Conservation (phyloP, 768 basidiomycete species). For the Naganishia vishniacii region DNA sequence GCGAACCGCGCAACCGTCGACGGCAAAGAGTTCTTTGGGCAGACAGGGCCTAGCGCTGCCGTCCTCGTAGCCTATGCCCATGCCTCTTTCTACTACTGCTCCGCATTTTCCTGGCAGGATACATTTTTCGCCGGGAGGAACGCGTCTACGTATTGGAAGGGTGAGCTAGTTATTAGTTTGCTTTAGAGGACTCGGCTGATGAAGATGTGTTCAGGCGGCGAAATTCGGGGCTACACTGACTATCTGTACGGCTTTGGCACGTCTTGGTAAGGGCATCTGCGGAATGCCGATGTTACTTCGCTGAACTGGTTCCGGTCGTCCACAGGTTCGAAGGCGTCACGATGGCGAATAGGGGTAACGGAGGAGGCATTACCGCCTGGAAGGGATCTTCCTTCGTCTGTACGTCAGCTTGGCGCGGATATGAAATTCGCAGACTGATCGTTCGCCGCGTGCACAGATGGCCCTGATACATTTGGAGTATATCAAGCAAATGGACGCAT, state of each 20-base stretch:
- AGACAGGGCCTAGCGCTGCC: conserved; percentile 59
- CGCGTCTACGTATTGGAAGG: background rate
- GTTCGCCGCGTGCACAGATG: background rate
- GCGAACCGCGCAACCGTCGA: conserved; percentile 55
- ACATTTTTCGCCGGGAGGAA: conserved; percentile 61
- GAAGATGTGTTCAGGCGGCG: conserved; percentile 59
- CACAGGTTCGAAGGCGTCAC: conserved; percentile 62
- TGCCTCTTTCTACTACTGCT: conserved; percentile 63
- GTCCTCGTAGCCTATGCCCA: conserved; percentile 62
- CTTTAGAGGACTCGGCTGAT: conserved; percentile 37
- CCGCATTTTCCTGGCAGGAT: conserved; percentile 61
- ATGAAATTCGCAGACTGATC: background rate
- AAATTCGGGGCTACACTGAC: conserved; percentile 62
- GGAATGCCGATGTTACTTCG: no score
- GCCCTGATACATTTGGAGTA: conserved; percentile 24
- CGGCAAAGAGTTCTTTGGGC: conserved; percentile 25
- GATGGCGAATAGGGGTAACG: conserved; percentile 61
- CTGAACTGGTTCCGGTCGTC: no score
- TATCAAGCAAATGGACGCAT: conserved; percentile 53
- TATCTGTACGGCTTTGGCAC: conserved; percentile 52
- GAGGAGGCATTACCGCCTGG: conserved; percentile 65
- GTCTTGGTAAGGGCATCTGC: background rate
- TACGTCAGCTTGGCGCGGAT: background rate
- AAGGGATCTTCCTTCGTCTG: conserved; percentile 49
- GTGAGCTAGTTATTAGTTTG: background rate